Evolutionary conservation across 2,329 filamentous ascomycete species (phyloP).

Genomic region (Paracoccidioides brasiliensis): DNA sequence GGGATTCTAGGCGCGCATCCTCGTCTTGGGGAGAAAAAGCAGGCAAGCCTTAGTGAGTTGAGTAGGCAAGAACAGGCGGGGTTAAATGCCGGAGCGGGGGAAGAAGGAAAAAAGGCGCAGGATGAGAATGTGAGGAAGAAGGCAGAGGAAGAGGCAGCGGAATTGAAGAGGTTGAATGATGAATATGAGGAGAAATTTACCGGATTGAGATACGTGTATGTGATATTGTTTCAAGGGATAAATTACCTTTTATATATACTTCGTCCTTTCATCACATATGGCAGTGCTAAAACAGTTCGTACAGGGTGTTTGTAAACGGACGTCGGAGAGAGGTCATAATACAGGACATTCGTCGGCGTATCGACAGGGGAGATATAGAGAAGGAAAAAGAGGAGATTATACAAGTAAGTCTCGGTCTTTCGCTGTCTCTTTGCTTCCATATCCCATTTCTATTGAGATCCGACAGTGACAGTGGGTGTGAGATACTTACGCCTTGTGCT

Average conservation of each 20-base stretch:
- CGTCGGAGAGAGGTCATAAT: constrained; percentile 61
- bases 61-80: constrained; percentile 73
- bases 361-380: constrained; percentile 51
- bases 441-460: neutral
- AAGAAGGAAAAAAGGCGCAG: constrained; percentile 25
- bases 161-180: constrained; percentile 52
- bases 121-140: constrained; percentile 15
- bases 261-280: no score
- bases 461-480: neutral
- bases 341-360: constrained; percentile 65
- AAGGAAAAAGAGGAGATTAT: constrained; percentile 62
- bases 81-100: constrained; percentile 33
- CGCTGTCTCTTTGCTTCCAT: constrained; percentile 1
- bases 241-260: constrained; percentile 6
- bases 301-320: constrained; percentile 73
- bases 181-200: constrained; percentile 74
- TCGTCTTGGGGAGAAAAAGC: constrained; percentile 60
- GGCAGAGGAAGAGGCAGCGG: constrained; percentile 20
- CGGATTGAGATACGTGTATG: constrained; percentile 65
- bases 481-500: neutral
- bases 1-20: constrained; percentile 71
- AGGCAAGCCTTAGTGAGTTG: constrained; percentile 57
- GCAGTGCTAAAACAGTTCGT: neutral
- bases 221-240: constrained; percentile 3
- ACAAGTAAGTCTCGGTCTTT: constrained; percentile 41